Evolutionary conservation across 2,329 filamentous ascomycete genomes (phyloP).

Genomic region (Ascocoryne sarcoides): DNA sequence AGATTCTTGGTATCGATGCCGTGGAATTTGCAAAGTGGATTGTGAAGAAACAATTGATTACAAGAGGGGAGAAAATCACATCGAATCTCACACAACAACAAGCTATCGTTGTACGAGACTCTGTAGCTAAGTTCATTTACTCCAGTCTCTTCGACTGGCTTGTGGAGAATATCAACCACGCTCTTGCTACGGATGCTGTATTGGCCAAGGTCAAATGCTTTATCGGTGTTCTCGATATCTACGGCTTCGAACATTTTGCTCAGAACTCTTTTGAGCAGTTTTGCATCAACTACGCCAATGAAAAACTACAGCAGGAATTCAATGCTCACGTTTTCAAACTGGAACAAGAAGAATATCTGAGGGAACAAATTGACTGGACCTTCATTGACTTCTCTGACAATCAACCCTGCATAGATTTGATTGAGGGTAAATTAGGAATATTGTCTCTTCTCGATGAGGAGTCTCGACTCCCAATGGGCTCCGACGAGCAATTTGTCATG

Average conservation of each 20-base stretch:
- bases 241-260: slow-evolving; percentile 97
- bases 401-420: slow-evolving; percentile 96
- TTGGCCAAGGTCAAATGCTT: slow-evolving; percentile 76
- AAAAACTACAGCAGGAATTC: slow-evolving; percentile 98
- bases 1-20: slow-evolving; percentile 79
- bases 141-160: slow-evolving; percentile 98
- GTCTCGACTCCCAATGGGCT: slow-evolving; percentile 91
- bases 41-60: slow-evolving; percentile 96
- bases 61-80: slow-evolving; percentile 92
- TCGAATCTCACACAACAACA: slow-evolving; percentile 92
- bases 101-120: slow-evolving; percentile 89
- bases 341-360: slow-evolving; percentile 94
- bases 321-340: slow-evolving; percentile 99
- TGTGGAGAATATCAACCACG: slow-evolving; percentile 91
- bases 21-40: slow-evolving; percentile 93
- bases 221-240: slow-evolving; percentile 98
- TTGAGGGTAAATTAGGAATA: slow-evolving; percentile 93
- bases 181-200: slow-evolving; percentile 82
- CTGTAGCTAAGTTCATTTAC: slow-evolving; percentile 97
- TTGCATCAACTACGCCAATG: slow-evolving; percentile 99
- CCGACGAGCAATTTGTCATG: slow-evolving; percentile 91
- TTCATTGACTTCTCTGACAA: slow-evolving; percentile 99
- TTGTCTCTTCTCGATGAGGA: slow-evolving; percentile 91
- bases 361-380: slow-evolving; percentile 96
- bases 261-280: slow-evolving; percentile 99